Percentiles rank a stretch among this genome's conserved stretches.
These are phyloP conservation scores for Hanseniaspora guilliermondii DNA, from an alignment of 805 yeast genomes.

Conservation along the genomic window DNA sequence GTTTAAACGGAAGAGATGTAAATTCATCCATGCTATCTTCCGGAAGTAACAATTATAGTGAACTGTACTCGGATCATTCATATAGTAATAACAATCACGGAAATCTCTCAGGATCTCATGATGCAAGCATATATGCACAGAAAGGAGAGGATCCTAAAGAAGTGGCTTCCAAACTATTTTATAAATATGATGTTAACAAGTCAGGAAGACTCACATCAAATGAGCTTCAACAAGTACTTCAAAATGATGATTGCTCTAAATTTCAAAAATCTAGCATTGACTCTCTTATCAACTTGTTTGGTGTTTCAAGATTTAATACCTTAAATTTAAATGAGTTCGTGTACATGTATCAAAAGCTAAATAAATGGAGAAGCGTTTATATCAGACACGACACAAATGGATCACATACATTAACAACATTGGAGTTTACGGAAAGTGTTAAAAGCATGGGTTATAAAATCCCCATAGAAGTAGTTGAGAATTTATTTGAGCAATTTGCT, in stretches of 20 bases:
- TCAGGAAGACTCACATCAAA: constrained; percentile 26
- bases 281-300: constrained; percentile 27
- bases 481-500: constrained; percentile 28
- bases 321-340: constrained; percentile 26
- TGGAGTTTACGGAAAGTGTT: constrained; percentile 26
- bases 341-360: constrained; percentile 26
- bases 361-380: constrained; percentile 28
- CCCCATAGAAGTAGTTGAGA: constrained; percentile 27
- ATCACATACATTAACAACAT: constrained; percentile 24
- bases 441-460: constrained; percentile 27
- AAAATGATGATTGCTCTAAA: constrained; percentile 27
- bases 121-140: background rate
- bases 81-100: background rate
- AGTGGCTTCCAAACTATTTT: constrained; percentile 24
- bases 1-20: background rate
- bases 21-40: constrained; percentile 14
- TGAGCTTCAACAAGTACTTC: constrained; percentile 27
- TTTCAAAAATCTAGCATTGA: constrained; percentile 28
- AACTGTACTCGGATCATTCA: background rate
- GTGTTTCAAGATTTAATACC: constrained; percentile 28
- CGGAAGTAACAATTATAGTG: background rate
- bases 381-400: constrained; percentile 28
- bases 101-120: background rate
- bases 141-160: constrained; percentile 21
- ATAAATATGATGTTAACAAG: constrained; percentile 24